A percentile compares a stretch with the other conserved stretches of the same genome.
These are phyloP conservation scores for Garcia nutans DNA, from an alignment of 345 rosid species.

Conservation along the genomic window DNA sequence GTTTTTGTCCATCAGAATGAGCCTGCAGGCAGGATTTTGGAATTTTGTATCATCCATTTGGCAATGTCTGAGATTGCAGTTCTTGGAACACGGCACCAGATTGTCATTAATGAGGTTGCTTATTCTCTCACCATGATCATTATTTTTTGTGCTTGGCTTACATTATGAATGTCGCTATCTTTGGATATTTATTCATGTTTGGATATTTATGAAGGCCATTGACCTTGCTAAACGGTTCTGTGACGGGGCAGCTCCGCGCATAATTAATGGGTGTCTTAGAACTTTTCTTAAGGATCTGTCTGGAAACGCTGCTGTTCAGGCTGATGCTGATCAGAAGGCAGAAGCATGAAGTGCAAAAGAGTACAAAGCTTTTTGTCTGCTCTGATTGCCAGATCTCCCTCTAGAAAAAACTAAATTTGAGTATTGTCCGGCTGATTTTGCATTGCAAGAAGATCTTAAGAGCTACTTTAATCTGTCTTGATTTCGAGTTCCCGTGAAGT, in stretches of 20 bases:
- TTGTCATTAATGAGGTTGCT: conserved; percentile 90
- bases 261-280: conserved; percentile 92
- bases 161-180: neutral
- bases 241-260: conserved; percentile 89
- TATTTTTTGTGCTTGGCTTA: neutral
- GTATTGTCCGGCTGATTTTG: neutral
- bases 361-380: conserved; percentile 4
- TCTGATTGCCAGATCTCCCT: neutral
- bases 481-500: neutral
- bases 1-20: conserved; percentile 49
- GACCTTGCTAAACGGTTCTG: conserved; percentile 98
- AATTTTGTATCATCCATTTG: conserved; percentile 83
- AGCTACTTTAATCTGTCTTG: neutral
- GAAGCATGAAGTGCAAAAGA: conserved; percentile 9
- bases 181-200: neutral
- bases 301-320: conserved; percentile 28
- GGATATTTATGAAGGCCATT: conserved; percentile 57
- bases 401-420: neutral
- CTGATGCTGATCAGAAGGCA: conserved; percentile 32
- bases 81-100: conserved; percentile 81
- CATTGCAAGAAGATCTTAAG: neutral
- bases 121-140: neutral
- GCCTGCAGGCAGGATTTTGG: conserved; percentile 86
- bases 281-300: conserved; percentile 63
- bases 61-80: conserved; percentile 92